Conservation (phyloP, 345 rosid genomes). For the Populus alba region DNA sequence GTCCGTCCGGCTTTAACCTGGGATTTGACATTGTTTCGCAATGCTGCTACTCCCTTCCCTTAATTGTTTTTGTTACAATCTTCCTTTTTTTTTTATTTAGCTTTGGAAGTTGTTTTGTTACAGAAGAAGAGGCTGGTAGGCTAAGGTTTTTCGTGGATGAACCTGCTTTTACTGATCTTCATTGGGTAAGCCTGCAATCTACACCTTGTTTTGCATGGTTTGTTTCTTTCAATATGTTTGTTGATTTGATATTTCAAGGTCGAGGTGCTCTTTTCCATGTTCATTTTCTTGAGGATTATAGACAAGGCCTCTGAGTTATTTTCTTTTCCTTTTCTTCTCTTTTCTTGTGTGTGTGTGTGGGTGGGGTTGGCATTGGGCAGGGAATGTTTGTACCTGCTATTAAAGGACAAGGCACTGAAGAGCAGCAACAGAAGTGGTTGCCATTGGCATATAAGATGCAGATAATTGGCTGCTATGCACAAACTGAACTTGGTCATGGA, state of each 20-base stretch:
- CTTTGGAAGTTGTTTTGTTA: slow-evolving; percentile 13
- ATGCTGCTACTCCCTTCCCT: neutral
- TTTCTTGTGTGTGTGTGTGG: neutral
- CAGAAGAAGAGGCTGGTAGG: slow-evolving; percentile 85
- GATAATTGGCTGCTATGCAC: slow-evolving; percentile 98
- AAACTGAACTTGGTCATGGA: slow-evolving; percentile 99
- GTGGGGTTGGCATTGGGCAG: slow-evolving; percentile 29
- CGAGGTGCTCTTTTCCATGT: neutral
- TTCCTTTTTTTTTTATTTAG: neutral
- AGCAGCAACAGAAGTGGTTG: slow-evolving; percentile 94
- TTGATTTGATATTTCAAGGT: neutral
- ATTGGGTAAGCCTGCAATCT: slow-evolving; percentile 56
- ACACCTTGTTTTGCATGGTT: neutral
- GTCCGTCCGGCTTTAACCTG: slow-evolving; percentile 32
- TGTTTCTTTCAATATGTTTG: neutral
- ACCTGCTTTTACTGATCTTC: slow-evolving; percentile 89
- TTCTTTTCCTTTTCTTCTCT: neutral
- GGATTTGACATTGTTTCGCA: neutral
- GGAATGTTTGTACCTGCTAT: slow-evolving; percentile 98
- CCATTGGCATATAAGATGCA: slow-evolving; percentile 90
- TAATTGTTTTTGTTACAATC: neutral
- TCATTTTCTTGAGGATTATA: slow-evolving; percentile 4
- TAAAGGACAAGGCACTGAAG: slow-evolving; percentile 91
- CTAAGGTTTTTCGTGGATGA: slow-evolving; percentile 75
- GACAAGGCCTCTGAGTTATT: neutral